A percentile compares a stretch with the other conserved stretches of the same genome.
These are phyloP conservation scores for Phytopythium sindhum DNA, from an alignment of 352 stramenopile genomes.

Conservation along the genomic window DNA sequence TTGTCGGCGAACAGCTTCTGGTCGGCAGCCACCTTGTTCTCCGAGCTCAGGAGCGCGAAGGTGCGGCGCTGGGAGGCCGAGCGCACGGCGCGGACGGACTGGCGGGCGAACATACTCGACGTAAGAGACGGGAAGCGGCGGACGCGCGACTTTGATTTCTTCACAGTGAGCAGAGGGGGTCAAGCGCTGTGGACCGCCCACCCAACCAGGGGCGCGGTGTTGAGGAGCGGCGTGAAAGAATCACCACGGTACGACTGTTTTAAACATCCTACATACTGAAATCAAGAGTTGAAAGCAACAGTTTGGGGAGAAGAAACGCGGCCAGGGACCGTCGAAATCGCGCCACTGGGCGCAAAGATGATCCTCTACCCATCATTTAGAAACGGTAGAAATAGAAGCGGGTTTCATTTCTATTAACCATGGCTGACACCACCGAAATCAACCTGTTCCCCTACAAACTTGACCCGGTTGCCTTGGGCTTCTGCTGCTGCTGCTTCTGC, in stretches of 20 bases:
- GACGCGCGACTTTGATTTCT: neutral
- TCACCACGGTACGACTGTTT: neutral
- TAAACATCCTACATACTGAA: constrained; percentile 1
- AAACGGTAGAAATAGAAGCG: neutral
- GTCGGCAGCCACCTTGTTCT: constrained; percentile 50
- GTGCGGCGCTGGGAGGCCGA: constrained; percentile 32
- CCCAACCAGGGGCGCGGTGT: too few relatives aligned
- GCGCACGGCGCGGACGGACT: constrained; percentile 33
- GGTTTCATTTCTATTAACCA: neutral
- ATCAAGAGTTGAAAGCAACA: neutral
- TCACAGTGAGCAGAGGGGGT: neutral
- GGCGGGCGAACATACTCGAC: constrained; percentile 46
- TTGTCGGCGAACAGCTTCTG: constrained; percentile 67
- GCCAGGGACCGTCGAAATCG: neutral
- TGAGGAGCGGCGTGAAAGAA: neutral
- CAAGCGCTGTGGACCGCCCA: neutral
- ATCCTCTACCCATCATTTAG: neutral
- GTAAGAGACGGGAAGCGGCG: neutral
- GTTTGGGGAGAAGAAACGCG: neutral
- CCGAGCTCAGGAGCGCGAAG: constrained; percentile 71
- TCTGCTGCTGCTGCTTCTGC: neutral
- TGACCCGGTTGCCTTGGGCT: neutral
- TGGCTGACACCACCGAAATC: neutral
- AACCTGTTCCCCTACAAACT: neutral
- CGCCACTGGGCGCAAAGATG: neutral